A percentile compares a stretch with the other conserved stretches of the same genome.
These are phyloP conservation scores for Backusella liffmaniae DNA, from an alignment of 192 early-diverging fungal species.

Conservation along the genomic window DNA sequence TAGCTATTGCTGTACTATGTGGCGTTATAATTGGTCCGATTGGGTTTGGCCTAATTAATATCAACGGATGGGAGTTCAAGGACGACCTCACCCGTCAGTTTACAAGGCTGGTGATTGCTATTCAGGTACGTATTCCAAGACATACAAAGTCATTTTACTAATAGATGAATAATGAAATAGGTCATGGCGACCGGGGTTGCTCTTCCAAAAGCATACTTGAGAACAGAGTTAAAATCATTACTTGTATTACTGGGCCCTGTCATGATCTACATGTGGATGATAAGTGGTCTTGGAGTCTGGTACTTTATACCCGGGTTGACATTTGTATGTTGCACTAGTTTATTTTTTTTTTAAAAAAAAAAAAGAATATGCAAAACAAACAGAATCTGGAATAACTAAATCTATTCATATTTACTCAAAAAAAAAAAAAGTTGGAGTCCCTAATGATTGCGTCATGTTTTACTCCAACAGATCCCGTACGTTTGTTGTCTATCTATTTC, in stretches of 20 bases:
- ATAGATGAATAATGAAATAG: neutral
- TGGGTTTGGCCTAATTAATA: slow-evolving; percentile 63
- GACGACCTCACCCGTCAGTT: slow-evolving; percentile 61
- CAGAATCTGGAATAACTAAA: too few species aligned
- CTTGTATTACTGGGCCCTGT: slow-evolving; percentile 72
- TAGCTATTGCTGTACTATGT: slow-evolving; percentile 73
- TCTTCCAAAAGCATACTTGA: slow-evolving; percentile 57
- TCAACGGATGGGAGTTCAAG: slow-evolving; percentile 40
- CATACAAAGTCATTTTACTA: neutral
- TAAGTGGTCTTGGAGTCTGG: slow-evolving; percentile 61
- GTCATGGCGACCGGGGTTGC: slow-evolving; percentile 81
- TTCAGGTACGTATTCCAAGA: slow-evolving; percentile 46
- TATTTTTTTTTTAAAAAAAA: neutral
- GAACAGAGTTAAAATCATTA: slow-evolving; percentile 59
- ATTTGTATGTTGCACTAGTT: slow-evolving; percentile 38
- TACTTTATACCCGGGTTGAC: slow-evolving; percentile 45
- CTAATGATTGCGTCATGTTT: slow-evolving; percentile 80
- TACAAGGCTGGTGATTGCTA: slow-evolving; percentile 70
- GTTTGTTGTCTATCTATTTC: neutral
- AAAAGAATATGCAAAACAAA: slow-evolving; percentile 18
- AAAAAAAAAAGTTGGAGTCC: slow-evolving; percentile 51
- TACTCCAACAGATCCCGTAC: slow-evolving; percentile 92
- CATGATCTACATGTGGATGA: slow-evolving; percentile 82
- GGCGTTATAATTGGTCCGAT: slow-evolving; percentile 80
- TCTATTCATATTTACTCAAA: neutral